Percentiles rank a stretch among this genome's conserved stretches.
These are phyloP conservation scores for Flaveria trinervia DNA, from an alignment of 129 eudicot genomes.

Conservation along the genomic window DNA sequence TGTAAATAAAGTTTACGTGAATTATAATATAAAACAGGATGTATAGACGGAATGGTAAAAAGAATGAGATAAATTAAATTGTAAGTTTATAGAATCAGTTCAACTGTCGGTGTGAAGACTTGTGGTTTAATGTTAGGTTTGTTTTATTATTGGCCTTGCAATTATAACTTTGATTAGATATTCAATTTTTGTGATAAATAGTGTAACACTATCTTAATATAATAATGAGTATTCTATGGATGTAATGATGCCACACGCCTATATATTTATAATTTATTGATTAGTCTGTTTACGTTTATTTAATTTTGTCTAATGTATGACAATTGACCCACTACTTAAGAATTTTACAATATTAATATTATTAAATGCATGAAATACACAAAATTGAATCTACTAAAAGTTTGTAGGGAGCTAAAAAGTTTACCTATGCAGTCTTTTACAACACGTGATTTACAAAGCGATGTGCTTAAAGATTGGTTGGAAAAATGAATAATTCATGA, in stretches of 20 bases:
- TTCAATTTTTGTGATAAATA: slow-evolving; percentile 30
- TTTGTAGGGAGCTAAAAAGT: background rate
- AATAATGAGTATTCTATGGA: slow-evolving; percentile 15
- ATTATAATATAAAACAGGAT: background rate
- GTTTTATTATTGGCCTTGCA: slow-evolving; percentile 28
- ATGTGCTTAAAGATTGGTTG: no score
- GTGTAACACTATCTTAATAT: slow-evolving; percentile 24
- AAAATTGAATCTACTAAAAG: background rate
- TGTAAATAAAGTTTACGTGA: slow-evolving; percentile 42
- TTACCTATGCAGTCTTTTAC: no score
- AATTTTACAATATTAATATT: background rate
- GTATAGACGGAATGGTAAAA: slow-evolving; percentile 23
- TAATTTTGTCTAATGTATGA: background rate
- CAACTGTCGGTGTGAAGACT: slow-evolving; percentile 1
- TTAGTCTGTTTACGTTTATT: background rate
- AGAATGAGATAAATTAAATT: slow-evolving; percentile 12
- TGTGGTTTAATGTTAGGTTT: slow-evolving; percentile 29
- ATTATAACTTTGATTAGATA: slow-evolving; percentile 15
- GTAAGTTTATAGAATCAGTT: background rate
- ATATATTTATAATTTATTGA: background rate
- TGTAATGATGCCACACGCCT: slow-evolving; percentile 22
- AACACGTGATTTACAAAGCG: no score
- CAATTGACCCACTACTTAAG: background rate
- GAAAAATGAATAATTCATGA: no score
- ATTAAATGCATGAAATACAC: background rate